Evolutionary conservation across 768 basidiomycete species (phyloP).

Genomic region (Cantharellus anzutake): DNA sequence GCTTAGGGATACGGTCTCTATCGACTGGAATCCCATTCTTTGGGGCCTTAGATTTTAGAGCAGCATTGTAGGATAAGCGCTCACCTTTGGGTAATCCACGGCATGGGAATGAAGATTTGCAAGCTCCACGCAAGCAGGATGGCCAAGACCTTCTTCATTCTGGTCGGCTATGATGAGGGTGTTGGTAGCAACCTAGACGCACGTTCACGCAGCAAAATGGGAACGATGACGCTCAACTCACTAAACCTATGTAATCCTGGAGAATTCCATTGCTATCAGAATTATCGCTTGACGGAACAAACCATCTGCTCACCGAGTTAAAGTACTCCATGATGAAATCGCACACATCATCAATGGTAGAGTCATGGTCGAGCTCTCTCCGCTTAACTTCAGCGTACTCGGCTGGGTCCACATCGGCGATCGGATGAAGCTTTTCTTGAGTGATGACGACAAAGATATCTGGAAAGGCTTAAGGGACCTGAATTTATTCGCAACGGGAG

Average conservation of each 20-base stretch:
- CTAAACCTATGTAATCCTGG: not conserved
- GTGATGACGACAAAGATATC: not conserved
- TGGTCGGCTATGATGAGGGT: constrained; percentile 40
- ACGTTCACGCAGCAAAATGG: constrained; percentile 23
- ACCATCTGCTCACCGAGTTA: constrained; percentile 2
- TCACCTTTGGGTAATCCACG: constrained; percentile 10
- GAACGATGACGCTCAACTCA: not conserved
- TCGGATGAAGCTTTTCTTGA: constrained; percentile 12
- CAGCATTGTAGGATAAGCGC: not conserved
- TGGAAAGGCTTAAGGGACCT: too few relatives aligned
- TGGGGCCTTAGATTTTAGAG: not conserved
- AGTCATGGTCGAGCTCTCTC: constrained; percentile 1
- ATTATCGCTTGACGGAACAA: not conserved
- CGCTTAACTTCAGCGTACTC: not conserved
- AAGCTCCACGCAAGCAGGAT: constrained; percentile 32
- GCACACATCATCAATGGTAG: constrained; percentile 9
- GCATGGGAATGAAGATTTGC: constrained; percentile 28
- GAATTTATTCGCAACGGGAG: too few relatives aligned
- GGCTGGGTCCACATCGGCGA: constrained; percentile 1
- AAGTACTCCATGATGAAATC: constrained; percentile 12
- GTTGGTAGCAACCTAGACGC: constrained; percentile 25
- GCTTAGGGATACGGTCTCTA: not conserved
- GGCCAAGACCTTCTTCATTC: constrained; percentile 30
- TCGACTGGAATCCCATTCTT: not conserved
- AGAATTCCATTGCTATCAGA: not conserved